These are phyloP conservation scores for Calonectria henricotiae DNA, from an alignment of 2,329 filamentous ascomycete species.

Conservation along the genomic window DNA sequence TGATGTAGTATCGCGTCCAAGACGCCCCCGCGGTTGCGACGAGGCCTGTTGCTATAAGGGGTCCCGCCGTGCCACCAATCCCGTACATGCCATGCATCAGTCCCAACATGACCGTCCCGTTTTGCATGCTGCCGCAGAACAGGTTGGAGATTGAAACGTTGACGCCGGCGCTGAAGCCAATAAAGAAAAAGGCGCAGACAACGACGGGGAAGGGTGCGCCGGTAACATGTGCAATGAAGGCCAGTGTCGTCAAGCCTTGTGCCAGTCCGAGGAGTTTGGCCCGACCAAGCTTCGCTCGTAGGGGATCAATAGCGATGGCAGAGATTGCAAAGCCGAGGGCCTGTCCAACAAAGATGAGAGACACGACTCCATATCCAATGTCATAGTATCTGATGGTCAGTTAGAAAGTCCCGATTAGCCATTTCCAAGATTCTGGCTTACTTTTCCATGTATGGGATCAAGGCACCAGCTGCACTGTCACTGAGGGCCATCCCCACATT, in stretches of 20 bases:
- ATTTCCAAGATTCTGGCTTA: slow-evolving; percentile 51
- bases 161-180: slow-evolving; percentile 73
- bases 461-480: slow-evolving; percentile 82
- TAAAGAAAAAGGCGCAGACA: slow-evolving; percentile 78
- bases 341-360: slow-evolving; percentile 86
- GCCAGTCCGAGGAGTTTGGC: slow-evolving; percentile 75
- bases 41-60: slow-evolving; percentile 83
- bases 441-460: slow-evolving; percentile 86
- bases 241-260: slow-evolving; percentile 71
- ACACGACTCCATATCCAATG: slow-evolving; percentile 85
- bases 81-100: slow-evolving; percentile 79
- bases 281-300: slow-evolving; percentile 77
- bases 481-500: slow-evolving; percentile 81
- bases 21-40: slow-evolving; percentile 71
- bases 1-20: slow-evolving; percentile 83
- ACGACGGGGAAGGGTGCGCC: slow-evolving; percentile 81
- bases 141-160: slow-evolving; percentile 74
- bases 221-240: slow-evolving; percentile 77
- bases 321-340: slow-evolving; percentile 84
- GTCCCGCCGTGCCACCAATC: slow-evolving; percentile 76
- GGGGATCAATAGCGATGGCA: slow-evolving; percentile 78
- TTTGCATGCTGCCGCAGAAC: slow-evolving; percentile 71
- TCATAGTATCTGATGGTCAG: slow-evolving; percentile 70
- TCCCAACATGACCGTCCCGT: slow-evolving; percentile 72
- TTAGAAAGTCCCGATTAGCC: background rate